Evolutionary conservation across 805 yeast species (phyloP).

Genomic region (Wickerhamomyces canadensis): DNA sequence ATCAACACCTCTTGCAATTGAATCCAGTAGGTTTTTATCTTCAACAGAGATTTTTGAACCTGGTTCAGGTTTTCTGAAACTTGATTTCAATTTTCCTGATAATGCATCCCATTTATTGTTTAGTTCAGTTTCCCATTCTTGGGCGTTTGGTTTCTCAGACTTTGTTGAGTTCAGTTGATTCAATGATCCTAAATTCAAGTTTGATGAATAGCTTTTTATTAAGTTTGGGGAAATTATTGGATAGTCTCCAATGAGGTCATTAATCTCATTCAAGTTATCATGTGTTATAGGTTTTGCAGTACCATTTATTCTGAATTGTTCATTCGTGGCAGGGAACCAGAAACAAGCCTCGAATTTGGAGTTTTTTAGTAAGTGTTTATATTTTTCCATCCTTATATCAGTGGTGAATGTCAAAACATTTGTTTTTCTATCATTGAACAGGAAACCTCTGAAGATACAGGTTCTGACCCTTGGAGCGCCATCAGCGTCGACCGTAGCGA

Average conservation of each 20-base stretch:
- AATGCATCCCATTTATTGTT: conserved; percentile 56
- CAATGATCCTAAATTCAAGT: conserved; percentile 17
- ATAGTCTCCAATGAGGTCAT: conserved; percentile 18
- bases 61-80: conserved; percentile 72
- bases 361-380: conserved; percentile 39
- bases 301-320: conserved; percentile 73
- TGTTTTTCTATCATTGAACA: conserved; percentile 62
- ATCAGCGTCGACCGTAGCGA: conserved; percentile 55
- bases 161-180: conserved; percentile 3
- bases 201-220: conserved; percentile 17
- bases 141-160: conserved; percentile 20
- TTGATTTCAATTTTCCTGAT: conserved; percentile 53
- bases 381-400: conserved; percentile 65
- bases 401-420: conserved; percentile 67
- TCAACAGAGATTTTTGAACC: conserved; percentile 52
- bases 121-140: conserved; percentile 68
- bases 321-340: conserved; percentile 55
- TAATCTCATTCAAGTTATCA: conserved; percentile 12
- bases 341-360: conserved; percentile 71
- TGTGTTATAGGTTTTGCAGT: conserved; percentile 42
- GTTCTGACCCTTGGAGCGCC: conserved; percentile 64
- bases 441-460: conserved; percentile 66
- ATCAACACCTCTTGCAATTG: conserved; percentile 77
- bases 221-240: conserved; percentile 27
- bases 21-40: conserved; percentile 54